Base-by-base conservation (phyloP, 306 rosid genomes). In the Lablab purpureus region DNA sequence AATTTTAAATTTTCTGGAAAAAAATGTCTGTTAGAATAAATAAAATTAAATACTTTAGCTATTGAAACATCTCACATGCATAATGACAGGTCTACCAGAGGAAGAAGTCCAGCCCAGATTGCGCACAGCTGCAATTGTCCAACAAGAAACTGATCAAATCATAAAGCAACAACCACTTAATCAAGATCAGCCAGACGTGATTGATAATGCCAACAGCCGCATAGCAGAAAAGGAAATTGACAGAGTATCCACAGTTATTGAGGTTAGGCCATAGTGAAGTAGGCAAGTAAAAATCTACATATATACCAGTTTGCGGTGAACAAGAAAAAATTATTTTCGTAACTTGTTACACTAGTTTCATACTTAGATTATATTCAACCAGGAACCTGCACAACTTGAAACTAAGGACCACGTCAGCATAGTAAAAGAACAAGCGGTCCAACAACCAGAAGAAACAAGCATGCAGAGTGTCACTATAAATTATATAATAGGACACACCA, bases 31-130 rank as follows among this genome's bases (percentile, higher is more conserved):
- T 28, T 9, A 59, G 40, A 59, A 59, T 59, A 9, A 7, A 21
- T 9, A 25, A 12, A 60, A 22, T 0, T 0, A 2, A 59, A 12
- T 15, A 34, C 14, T 30, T 30, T 63, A 30, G 23, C 68, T 7
- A 32, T 3, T 15, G 25, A 63, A 63, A 32, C 7, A 32, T 41
- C 55, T 37, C 41, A 41, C 28, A 25, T 67, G 55, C 41, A 49
- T 21, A 37, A 77, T 67, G 47, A 68, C 46, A 78, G 82, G 36
- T 67, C 23, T 41, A n/a, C 32, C 32, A 6, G 36, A n/a, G 21
- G 59, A 78, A 27, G 4, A 54, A n/a, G 14, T 37, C 47, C 68
- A 17, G 23, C 2, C 5, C 54, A 40, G 32, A 7, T 7, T 67
- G 12, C 47, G 36, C 23, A n/a, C 32, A 0, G 4, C 25, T 4